phyloP scores from a whole-genome alignment of 148 eudicot species.

The Diospyros lotus region DNA sequence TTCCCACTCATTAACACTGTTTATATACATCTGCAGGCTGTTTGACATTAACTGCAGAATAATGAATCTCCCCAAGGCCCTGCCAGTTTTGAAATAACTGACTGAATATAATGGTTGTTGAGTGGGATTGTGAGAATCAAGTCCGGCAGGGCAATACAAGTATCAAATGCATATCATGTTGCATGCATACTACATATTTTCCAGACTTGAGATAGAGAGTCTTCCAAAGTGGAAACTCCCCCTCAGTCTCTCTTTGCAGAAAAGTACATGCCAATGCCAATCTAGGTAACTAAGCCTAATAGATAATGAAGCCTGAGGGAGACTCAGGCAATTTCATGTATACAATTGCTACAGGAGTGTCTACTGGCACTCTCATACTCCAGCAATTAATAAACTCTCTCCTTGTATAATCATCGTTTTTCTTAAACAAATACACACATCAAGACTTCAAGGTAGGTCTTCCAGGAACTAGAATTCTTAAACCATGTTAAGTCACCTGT shows the following conservation, averaged over 20 bases:
- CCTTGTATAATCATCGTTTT: background rate
- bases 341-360: background rate
- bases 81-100: background rate
- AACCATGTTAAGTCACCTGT: too few relatives aligned
- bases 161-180: background rate
- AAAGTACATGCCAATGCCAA: background rate
- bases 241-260: background rate
- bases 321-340: background rate
- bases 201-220: background rate
- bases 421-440: too few relatives aligned
- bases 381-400: background rate
- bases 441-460: too few relatives aligned
- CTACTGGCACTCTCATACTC: background rate
- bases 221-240: background rate
- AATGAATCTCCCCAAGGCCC: background rate
- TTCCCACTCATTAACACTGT: too few relatives aligned
- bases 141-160: background rate
- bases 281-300: slow-evolving; percentile 1
- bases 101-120: background rate
- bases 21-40: background rate
- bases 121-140: background rate
- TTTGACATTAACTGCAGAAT: background rate
- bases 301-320: background rate
- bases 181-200: background rate
- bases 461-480: too few relatives aligned